phyloP scores from a whole-genome alignment of 371 early-diverging fungal genomes.

The Thermomucor indicae-seudaticae region DNA sequence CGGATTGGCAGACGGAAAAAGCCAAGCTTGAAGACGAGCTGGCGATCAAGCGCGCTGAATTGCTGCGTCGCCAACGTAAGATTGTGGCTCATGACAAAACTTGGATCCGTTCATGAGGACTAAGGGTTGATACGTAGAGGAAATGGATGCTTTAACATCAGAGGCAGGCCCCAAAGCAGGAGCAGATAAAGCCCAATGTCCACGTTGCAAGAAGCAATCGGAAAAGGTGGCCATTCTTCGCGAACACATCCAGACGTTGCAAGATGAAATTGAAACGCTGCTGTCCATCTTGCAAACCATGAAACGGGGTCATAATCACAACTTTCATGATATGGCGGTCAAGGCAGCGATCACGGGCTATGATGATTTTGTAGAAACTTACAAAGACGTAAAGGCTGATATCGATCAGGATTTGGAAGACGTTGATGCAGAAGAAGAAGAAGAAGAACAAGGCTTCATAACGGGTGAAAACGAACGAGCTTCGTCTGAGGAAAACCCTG shows the following conservation, averaged over 20 bases:
- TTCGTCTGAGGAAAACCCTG: no score
- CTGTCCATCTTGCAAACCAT: constrained; percentile 50
- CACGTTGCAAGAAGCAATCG: constrained; percentile 6
- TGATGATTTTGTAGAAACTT: constrained; percentile 50
- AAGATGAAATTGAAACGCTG: constrained; percentile 35
- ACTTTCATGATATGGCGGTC: constrained; percentile 77
- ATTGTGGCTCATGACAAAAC: background rate
- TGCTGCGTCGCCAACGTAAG: constrained; percentile 21
- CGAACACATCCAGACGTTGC: constrained; percentile 25
- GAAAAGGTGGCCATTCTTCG: constrained; percentile 25
- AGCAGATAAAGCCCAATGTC: constrained; percentile 9
- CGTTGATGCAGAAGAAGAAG: constrained; percentile 9
- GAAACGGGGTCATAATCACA: constrained; percentile 70
- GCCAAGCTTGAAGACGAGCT: constrained; percentile 27
- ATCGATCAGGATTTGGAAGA: constrained; percentile 25
- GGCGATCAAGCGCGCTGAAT: constrained; percentile 22
- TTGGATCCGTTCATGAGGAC: no score
- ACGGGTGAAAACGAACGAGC: no score
- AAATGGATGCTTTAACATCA: constrained; percentile 27
- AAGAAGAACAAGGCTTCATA: constrained; percentile 10
- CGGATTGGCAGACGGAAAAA: constrained; percentile 27
- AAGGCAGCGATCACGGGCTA: constrained; percentile 58
- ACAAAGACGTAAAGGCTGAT: constrained; percentile 17
- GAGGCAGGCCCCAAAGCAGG: constrained; percentile 5
- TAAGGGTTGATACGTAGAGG: constrained; percentile 4